Conservation (phyloP, 2,329 filamentous ascomycete species). For the Monosporascus cannonballus region DNA sequence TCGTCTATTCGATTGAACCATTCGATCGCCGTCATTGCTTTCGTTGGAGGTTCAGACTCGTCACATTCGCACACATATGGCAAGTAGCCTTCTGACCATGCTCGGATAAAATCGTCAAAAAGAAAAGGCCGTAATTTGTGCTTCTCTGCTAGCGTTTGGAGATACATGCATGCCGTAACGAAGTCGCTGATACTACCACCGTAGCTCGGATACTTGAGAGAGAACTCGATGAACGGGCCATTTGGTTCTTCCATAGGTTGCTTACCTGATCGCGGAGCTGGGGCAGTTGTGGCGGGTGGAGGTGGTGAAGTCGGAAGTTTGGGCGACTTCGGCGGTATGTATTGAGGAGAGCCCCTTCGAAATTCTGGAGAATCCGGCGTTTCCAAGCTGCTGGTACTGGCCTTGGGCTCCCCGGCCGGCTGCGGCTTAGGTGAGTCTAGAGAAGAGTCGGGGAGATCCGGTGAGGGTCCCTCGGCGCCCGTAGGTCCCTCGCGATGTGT, state of each 20-base stretch:
- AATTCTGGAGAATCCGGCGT: background rate
- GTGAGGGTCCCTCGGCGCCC: background rate
- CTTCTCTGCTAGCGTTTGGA: slow-evolving; percentile 15
- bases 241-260: slow-evolving; percentile 1
- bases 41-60: slow-evolving; percentile 10
- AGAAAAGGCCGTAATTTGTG: slow-evolving; percentile 21
- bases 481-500: slow-evolving; percentile 9
- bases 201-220: slow-evolving; percentile 22
- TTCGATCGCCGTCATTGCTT: slow-evolving; percentile 21
- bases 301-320: slow-evolving; percentile 5
- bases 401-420: slow-evolving; percentile 1
- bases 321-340: slow-evolving; percentile 8
- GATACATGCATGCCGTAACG: slow-evolving; percentile 23
- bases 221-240: slow-evolving; percentile 22
- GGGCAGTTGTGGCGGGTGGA: background rate
- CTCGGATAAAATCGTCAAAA: slow-evolving; percentile 31
- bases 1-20: slow-evolving; percentile 29
- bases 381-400: background rate
- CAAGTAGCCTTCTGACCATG: slow-evolving; percentile 25
- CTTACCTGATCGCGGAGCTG: background rate
- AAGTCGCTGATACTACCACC: slow-evolving; percentile 23
- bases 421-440: background rate
- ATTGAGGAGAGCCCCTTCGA: slow-evolving; percentile 8
- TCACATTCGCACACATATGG: slow-evolving; percentile 24
- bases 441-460: background rate